Base-by-base conservation (phyloP, 176 grass and related monocot genomes). In the Thalia dealbata region DNA sequence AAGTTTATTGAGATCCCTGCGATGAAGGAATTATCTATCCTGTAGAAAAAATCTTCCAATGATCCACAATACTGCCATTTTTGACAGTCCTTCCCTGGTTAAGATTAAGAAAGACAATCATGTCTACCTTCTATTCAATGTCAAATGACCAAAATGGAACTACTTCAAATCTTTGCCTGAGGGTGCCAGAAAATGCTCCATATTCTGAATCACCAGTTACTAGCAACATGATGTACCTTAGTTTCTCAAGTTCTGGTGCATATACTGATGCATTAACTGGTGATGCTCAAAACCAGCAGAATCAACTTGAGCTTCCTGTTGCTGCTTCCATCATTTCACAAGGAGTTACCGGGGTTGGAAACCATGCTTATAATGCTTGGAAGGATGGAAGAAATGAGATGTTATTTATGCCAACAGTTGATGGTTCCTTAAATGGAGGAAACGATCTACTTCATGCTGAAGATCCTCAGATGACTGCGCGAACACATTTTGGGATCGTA, bases 311-410 rank as follows among this genome's bases (percentile, higher is more conserved):
- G 14, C 76, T 87, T 75, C 30, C 73, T 75, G 82, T 74, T 30
- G 78, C 84, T 76, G 73, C 86, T 64, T 65, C 81, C 41, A 78
- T 77, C 71, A 73, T 85, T 10, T 81, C 82, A 0, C 81, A 86
- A 67, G 83, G 88, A 70, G 84, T 90, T 42, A 81, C 87, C 67
- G 81, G 82, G 35, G 72, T 79, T 70, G 81, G 85, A 25, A 65
- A 84, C 45, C 81, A 58, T 71, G 55, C 77, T 76, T 92, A 88
- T 41, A 74, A 79, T 84, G 74, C 78, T 73, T 42, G 83, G 25
- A 92, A 88, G 70, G 83, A 92, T 81, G 82, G 80, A 78, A 86
- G 90, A 81, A 92, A 86, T 77, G 81, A 88, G 76, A 86, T 88
- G 81, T 73, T 92, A 45, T 75, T 75, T 67, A 84, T 92, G 90